Evolutionary conservation across 805 yeast species (phyloP).

Genomic region (Nadsonia fulvescens): DNA sequence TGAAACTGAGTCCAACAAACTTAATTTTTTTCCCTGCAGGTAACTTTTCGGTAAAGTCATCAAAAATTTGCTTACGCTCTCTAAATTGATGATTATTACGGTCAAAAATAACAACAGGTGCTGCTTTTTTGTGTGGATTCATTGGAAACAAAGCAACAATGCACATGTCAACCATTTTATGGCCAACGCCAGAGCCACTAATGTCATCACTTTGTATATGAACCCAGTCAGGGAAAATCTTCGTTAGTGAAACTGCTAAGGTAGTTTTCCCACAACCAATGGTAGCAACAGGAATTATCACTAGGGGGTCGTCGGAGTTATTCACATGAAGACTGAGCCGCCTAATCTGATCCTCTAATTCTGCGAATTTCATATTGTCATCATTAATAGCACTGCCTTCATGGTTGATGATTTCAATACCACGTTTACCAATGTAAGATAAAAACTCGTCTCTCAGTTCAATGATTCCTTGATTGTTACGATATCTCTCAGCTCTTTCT

Average conservation of each 20-base stretch:
- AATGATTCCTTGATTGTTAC: slow-evolving; percentile 53
- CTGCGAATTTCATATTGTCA: too few species aligned
- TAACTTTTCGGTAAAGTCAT: slow-evolving; percentile 28
- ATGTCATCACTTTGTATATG: slow-evolving; percentile 74
- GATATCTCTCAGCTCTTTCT: slow-evolving; percentile 26
- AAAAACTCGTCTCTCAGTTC: slow-evolving; percentile 52
- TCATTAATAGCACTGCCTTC: slow-evolving; percentile 3
- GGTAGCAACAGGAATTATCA: slow-evolving; percentile 70
- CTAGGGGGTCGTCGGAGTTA: too few species aligned
- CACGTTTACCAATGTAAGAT: slow-evolving; percentile 32
- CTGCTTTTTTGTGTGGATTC: slow-evolving; percentile 4
- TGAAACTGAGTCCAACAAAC: slow-evolving; percentile 53
- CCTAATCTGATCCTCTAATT: slow-evolving; percentile 6
- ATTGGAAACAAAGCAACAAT: too few species aligned
- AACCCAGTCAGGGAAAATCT: slow-evolving; percentile 45
- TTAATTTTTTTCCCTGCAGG: slow-evolving; percentile 28
- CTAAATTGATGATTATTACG: slow-evolving; percentile 60
- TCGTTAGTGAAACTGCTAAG: slow-evolving; percentile 37
- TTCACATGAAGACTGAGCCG: too few species aligned
- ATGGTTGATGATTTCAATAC: slow-evolving; percentile 36
- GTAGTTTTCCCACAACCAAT: slow-evolving; percentile 95
- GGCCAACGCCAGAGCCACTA: slow-evolving; percentile 15
- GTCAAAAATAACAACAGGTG: slow-evolving; percentile 43
- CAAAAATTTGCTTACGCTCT: slow-evolving; percentile 54
- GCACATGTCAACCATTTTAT: slow-evolving; percentile 6